Evolutionary conservation across 768 basidiomycete species (phyloP).

Genomic region (Psilocybe cubensis): DNA sequence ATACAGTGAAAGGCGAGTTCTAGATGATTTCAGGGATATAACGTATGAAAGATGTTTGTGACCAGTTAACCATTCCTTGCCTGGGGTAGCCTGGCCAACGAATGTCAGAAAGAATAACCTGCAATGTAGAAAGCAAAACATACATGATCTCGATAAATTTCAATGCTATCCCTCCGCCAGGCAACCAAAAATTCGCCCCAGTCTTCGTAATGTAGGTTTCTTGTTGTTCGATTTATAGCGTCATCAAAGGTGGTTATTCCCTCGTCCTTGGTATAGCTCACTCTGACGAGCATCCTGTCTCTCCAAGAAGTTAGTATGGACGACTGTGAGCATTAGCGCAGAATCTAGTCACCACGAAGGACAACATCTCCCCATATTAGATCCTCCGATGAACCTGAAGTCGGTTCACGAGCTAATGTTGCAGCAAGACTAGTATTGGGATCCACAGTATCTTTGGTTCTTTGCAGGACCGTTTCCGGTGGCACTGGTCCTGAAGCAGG

Average conservation of each 20-base stretch:
- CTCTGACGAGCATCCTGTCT: constrained; percentile 92
- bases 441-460: constrained; percentile 57
- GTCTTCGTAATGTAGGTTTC: constrained; percentile 62
- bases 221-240: constrained; percentile 62
- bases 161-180: constrained; percentile 78
- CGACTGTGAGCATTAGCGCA: constrained; percentile 2
- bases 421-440: constrained; percentile 73
- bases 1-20: constrained; percentile 81
- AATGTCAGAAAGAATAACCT: constrained; percentile 10
- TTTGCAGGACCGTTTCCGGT: constrained; percentile 67
- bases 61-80: constrained; percentile 67
- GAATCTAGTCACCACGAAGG: constrained; percentile 65
- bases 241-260: constrained; percentile 66
- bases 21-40: constrained; percentile 66
- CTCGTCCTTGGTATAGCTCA: constrained; percentile 64
- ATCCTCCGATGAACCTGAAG: constrained; percentile 23
- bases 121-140: constrained; percentile 25
- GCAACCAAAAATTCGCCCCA: constrained; percentile 87
- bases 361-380: constrained; percentile 55
- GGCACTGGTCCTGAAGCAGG: constrained; percentile 41
- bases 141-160: constrained; percentile 88
- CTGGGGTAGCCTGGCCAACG: constrained; percentile 54
- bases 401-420: constrained; percentile 28
- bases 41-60: constrained; percentile 81
- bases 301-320: constrained; percentile 23